phyloP scores from a whole-genome alignment of 805 yeast genomes.

The Metschnikowia orientalis region DNA sequence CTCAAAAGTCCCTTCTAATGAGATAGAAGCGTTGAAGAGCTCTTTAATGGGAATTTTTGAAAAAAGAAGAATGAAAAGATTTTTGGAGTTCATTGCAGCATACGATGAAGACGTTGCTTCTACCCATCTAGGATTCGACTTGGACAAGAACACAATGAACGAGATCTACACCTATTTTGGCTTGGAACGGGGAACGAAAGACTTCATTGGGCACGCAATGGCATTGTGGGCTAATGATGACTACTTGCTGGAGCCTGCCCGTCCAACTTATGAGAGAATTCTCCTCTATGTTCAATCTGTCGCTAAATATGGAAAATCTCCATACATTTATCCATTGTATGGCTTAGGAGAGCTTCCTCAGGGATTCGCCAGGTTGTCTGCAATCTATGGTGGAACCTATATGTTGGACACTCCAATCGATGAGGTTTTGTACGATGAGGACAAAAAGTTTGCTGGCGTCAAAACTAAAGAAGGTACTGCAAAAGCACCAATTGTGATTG shows the following conservation, averaged over 20 bases:
- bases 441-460: slow-evolving; percentile 72
- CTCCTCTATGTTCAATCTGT: slow-evolving; percentile 83
- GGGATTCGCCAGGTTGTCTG: slow-evolving; percentile 94
- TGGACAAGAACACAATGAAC: slow-evolving; percentile 86
- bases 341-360: slow-evolving; percentile 99
- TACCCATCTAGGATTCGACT: slow-evolving; percentile 81
- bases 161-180: slow-evolving; percentile 88
- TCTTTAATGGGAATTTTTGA: slow-evolving; percentile 95
- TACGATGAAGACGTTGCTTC: slow-evolving; percentile 73
- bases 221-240: slow-evolving; percentile 91
- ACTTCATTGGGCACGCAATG: slow-evolving; percentile 98
- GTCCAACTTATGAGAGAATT: slow-evolving; percentile 86
- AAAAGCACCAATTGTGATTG: slow-evolving; percentile 88
- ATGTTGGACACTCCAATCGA: slow-evolving; percentile 97
- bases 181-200: slow-evolving; percentile 87
- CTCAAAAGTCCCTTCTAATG: slow-evolving; percentile 92
- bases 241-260: slow-evolving; percentile 81
- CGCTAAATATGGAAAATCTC: slow-evolving; percentile 93
- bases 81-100: slow-evolving; percentile 79
- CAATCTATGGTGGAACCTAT: slow-evolving; percentile 97
- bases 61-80: slow-evolving; percentile 89
- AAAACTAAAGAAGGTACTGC: slow-evolving; percentile 89
- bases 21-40: slow-evolving; percentile 84
- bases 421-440: slow-evolving; percentile 71
- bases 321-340: slow-evolving; percentile 91